These are phyloP conservation scores for Colletotrichum sp. DNA, from an alignment of 2,329 filamentous ascomycete species.

Conservation along the genomic window DNA sequence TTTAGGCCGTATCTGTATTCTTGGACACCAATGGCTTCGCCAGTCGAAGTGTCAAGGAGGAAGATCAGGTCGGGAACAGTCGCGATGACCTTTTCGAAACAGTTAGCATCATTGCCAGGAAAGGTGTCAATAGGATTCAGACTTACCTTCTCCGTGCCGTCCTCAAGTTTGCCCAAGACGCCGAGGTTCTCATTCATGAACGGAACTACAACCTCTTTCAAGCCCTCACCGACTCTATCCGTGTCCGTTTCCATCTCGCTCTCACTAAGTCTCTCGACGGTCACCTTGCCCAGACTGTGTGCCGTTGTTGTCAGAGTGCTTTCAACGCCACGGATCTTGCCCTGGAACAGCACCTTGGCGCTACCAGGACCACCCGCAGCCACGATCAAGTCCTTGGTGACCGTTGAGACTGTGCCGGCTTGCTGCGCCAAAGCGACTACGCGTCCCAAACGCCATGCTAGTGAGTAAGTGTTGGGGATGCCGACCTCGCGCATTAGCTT, in stretches of 20 bases:
- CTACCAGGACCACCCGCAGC: constrained; percentile 37
- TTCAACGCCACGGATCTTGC: constrained; percentile 30
- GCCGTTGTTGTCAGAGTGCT: constrained; percentile 51
- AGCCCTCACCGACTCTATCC: constrained; percentile 33
- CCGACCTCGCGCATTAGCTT: constrained; percentile 35
- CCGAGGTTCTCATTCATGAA: constrained; percentile 25
- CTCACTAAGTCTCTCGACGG: constrained; percentile 42
- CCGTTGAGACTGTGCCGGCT: constrained; percentile 46
- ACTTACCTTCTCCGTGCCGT: constrained; percentile 26
- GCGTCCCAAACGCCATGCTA: constrained; percentile 53
- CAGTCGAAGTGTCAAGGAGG: constrained; percentile 40
- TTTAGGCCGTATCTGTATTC: constrained; percentile 37
- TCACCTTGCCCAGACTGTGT: constrained; percentile 44
- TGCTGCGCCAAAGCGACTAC: constrained; percentile 49
- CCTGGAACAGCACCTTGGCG: constrained; percentile 28
- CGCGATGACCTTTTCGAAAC: constrained; percentile 30
- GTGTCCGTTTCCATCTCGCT: constrained; percentile 32
- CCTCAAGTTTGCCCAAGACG: constrained; percentile 17
- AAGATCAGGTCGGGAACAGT: constrained; percentile 47
- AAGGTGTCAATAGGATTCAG: background rate
- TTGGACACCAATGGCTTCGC: constrained; percentile 39
- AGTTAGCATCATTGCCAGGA: background rate
- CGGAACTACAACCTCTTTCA: constrained; percentile 18
- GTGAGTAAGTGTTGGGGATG: constrained; percentile 39
- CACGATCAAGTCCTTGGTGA: constrained; percentile 40